phyloP scores from a whole-genome alignment of 2,329 filamentous ascomycete genomes.

The Chrysoporthe deuterocubensis region DNA sequence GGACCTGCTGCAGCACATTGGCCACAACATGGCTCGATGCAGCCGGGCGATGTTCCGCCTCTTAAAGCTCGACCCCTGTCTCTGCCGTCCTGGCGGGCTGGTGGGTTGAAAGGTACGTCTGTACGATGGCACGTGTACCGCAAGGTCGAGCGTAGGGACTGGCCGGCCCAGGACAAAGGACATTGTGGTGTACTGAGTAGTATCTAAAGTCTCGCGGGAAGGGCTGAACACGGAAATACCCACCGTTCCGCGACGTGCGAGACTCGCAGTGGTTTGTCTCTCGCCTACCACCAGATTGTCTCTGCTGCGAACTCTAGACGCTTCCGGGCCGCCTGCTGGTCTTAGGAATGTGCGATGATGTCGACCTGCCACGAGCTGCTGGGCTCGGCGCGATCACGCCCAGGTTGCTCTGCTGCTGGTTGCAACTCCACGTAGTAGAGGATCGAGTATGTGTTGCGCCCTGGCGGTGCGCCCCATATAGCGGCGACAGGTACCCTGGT shows the following conservation, averaged over 20 bases:
- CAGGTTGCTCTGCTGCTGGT: not conserved
- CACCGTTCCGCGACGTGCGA: not conserved
- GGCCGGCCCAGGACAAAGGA: not conserved
- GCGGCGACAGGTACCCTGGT: not conserved
- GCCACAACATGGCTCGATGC: not conserved
- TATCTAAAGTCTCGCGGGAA: not conserved
- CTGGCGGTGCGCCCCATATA: not conserved
- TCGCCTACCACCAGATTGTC: not conserved
- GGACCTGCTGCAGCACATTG: not conserved
- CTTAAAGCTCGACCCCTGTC: not conserved
- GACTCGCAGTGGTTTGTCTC: not conserved
- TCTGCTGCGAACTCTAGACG: not conserved
- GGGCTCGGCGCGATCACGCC: not conserved
- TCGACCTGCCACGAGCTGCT: not conserved
- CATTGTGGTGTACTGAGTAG: not conserved
- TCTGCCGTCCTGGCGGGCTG: not conserved
- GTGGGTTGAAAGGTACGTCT: not conserved
- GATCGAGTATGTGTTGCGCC: not conserved
- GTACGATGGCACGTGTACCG: not conserved
- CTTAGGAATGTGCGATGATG: not conserved
- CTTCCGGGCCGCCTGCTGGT: not conserved
- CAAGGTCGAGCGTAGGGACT: not conserved
- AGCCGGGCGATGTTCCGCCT: not conserved
- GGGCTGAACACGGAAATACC: constrained; percentile 3
- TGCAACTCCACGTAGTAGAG: not conserved